These are phyloP conservation scores for Dacryopinax spathularia DNA, from an alignment of 768 basidiomycete species.

Conservation along the genomic window DNA sequence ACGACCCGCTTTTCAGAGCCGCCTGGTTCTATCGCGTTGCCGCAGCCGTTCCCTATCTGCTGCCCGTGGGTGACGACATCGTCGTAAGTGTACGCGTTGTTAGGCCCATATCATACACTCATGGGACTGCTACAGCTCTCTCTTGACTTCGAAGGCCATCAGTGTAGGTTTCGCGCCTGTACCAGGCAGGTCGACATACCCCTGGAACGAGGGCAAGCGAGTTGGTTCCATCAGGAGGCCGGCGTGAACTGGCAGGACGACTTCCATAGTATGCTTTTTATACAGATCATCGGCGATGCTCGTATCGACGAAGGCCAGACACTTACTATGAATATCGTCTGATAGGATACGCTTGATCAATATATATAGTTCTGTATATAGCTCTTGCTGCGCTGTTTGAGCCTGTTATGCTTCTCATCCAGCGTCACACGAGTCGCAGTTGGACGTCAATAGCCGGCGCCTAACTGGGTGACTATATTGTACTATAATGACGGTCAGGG, in stretches of 20 bases:
- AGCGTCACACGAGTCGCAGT: too few relatives aligned
- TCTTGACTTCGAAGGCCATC: not conserved
- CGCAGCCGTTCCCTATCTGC: not conserved
- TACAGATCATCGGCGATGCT: not conserved
- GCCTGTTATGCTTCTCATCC: too few relatives aligned
- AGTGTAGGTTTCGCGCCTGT: not conserved
- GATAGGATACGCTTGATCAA: too few relatives aligned
- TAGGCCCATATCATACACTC: too few relatives aligned
- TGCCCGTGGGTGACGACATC: not conserved
- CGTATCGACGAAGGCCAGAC: not conserved
- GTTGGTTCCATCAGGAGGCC: not conserved
- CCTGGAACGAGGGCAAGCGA: not conserved
- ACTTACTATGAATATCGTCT: not conserved
- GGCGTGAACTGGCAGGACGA: not conserved
- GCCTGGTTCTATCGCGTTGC: not conserved
- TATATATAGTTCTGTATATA: too few relatives aligned
- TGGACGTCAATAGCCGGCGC: too few relatives aligned
- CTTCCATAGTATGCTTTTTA: not conserved
- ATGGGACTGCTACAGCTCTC: too few relatives aligned
- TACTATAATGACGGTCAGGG: too few relatives aligned
- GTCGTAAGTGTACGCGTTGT: too few relatives aligned
- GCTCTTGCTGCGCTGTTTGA: too few relatives aligned
- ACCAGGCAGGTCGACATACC: not conserved
- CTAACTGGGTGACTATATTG: too few relatives aligned
- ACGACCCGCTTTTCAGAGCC: not conserved